Evolutionary conservation across 257 asterid genomes (phyloP).

Genomic region (Orobanche coerulescens): DNA sequence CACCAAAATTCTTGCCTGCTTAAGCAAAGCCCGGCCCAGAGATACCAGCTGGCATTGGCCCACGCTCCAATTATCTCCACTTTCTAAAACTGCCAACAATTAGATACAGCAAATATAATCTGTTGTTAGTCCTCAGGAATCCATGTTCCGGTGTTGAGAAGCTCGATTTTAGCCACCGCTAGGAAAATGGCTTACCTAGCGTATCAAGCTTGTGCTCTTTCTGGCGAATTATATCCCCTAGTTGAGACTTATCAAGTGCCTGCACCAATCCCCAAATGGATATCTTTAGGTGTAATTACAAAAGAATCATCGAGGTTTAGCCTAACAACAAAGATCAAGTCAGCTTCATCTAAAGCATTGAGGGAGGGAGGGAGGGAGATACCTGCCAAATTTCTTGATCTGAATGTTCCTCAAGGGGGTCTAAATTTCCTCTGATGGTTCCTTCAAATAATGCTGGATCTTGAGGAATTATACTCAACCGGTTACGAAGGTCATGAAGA

Average conservation of each 20-base stretch:
- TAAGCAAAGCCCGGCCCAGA: constrained; percentile 79
- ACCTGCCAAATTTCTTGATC: constrained; percentile 94
- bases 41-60: constrained; percentile 86
- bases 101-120: constrained; percentile 1
- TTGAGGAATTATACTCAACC: constrained; percentile 92
- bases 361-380: constrained; percentile 11
- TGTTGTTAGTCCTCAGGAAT: not conserved
- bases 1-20: constrained; percentile 77
- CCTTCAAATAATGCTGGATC: constrained; percentile 98
- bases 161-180: not conserved
- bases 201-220: constrained; percentile 74
- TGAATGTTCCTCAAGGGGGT: constrained; percentile 84
- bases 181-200: constrained; percentile 39
- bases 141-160: not conserved
- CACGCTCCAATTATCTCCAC: constrained; percentile 89
- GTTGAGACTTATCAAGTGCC: constrained; percentile 89
- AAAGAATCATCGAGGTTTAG: not conserved
- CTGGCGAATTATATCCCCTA: constrained; percentile 64
- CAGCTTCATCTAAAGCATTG: no score
- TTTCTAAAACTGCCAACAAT: constrained; percentile 50
- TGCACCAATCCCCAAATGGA: constrained; percentile 17
- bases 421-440: constrained; percentile 85
- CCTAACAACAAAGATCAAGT: no score
- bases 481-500: constrained; percentile 89
- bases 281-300: not conserved